Percentiles rank a stretch among this genome's conserved stretches.
Conservation (phyloP, 345 rosid genomes). For the Brassica juncea region DNA sequence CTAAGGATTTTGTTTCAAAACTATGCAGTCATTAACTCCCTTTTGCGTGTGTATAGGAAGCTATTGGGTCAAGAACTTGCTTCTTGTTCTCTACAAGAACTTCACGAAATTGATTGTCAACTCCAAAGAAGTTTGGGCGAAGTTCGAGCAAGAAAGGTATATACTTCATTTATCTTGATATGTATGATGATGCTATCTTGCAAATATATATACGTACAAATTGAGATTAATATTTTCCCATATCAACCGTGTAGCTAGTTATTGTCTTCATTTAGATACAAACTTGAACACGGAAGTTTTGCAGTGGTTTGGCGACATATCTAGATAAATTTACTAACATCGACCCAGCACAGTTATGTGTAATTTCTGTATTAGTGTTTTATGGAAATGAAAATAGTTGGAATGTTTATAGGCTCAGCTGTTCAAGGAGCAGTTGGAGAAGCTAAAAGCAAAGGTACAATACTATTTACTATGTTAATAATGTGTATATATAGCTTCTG, state of each 20-base stretch:
- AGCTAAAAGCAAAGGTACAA: slow-evolving; percentile 55
- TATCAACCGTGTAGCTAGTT: neutral
- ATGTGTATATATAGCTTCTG: neutral
- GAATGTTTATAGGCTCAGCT: slow-evolving; percentile 48
- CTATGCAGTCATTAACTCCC: neutral
- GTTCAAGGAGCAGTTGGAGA: slow-evolving; percentile 50
- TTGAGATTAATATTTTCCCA: neutral
- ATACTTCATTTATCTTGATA: neutral
- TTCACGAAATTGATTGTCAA: slow-evolving; percentile 49
- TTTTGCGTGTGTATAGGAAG: slow-evolving; percentile 44
- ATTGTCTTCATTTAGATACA: slow-evolving; percentile 9
- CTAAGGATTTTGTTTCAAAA: neutral
- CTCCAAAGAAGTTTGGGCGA: slow-evolving; percentile 38
- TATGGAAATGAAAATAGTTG: slow-evolving; percentile 9
- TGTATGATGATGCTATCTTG: neutral
- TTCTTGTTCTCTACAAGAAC: slow-evolving; percentile 51
- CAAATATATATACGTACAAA: neutral
- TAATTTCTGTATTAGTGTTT: neutral
- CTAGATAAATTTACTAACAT: neutral
- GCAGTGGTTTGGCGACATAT: neutral
- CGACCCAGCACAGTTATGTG: neutral
- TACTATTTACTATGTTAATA: neutral
- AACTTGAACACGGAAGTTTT: neutral
- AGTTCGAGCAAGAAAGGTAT: slow-evolving; percentile 45
- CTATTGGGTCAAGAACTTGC: slow-evolving; percentile 56